Evolutionary conservation across 495 filamentous ascomycete genomes (phyloP).

Genomic region (Xylaria flabelliformis): DNA sequence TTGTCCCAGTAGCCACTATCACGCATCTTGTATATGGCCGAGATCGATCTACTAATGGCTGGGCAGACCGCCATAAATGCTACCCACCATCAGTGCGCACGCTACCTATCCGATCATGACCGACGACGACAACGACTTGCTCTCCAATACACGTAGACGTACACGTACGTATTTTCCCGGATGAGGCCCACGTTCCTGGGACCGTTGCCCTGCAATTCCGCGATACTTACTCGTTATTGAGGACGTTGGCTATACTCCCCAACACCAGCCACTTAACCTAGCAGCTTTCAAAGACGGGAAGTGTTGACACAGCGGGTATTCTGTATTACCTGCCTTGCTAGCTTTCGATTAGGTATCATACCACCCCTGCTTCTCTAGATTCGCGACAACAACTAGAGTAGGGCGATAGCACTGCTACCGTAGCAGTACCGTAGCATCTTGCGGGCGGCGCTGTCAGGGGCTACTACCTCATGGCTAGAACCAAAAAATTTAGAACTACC

Average conservation of each 20-base stretch:
- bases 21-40: neutral
- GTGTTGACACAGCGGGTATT: neutral
- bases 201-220: neutral
- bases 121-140: neutral
- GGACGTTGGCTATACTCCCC: neutral
- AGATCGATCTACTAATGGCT: slow-evolving; percentile 17
- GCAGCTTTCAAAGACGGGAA: neutral
- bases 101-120: neutral
- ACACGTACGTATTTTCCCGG: neutral
- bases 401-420: neutral
- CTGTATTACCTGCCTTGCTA: neutral
- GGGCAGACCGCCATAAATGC: slow-evolving; percentile 17
- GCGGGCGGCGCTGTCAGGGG: neutral
- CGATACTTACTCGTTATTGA: neutral
- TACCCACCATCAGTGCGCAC: slow-evolving; percentile 9
- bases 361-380: neutral
- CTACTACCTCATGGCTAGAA: neutral
- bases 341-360: neutral
- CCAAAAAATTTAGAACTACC: neutral
- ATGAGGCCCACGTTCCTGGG: slow-evolving; percentile 15
- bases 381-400: slow-evolving; percentile 5
- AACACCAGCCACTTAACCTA: too few relatives aligned
- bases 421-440: neutral
- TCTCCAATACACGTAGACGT: neutral
- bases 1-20: neutral